Conservation (phyloP, 1,284 basidiomycete species). For the Exobasidium rhododendri region DNA sequence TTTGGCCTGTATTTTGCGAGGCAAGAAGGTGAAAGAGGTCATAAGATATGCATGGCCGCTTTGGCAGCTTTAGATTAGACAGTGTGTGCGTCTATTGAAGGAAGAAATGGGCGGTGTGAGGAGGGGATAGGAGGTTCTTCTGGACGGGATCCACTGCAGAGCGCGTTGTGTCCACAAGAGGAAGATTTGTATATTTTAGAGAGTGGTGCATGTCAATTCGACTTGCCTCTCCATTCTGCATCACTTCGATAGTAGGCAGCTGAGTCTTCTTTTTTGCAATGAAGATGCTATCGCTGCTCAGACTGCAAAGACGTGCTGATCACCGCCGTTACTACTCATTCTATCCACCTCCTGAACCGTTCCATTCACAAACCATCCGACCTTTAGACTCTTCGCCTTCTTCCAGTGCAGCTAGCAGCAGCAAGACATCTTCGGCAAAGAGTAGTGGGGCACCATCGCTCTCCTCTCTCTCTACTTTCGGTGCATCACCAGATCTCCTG, state of each 20-base stretch:
- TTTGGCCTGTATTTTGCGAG: background rate
- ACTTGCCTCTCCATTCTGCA: too few relatives aligned
- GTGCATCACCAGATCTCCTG: constrained; percentile 44
- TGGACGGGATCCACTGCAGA: too few relatives aligned
- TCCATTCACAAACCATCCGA: background rate
- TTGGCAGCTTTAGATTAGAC: too few relatives aligned
- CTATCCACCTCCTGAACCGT: constrained; percentile 19
- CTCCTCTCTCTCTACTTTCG: constrained; percentile 33
- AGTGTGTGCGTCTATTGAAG: too few relatives aligned
- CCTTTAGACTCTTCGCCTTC: background rate
- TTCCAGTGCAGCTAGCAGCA: background rate
- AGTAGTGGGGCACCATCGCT: constrained; percentile 5
- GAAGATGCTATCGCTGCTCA: background rate
- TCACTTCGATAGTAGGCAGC: too few relatives aligned
- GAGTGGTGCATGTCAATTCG: too few relatives aligned
- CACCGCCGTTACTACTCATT: constrained; percentile 7
- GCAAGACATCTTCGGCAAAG: background rate
- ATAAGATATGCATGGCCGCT: background rate
- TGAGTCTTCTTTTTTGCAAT: background rate
- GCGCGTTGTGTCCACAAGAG: too few relatives aligned
- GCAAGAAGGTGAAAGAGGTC: background rate
- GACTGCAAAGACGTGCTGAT: background rate
- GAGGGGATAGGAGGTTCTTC: too few relatives aligned
- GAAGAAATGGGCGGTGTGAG: too few relatives aligned
- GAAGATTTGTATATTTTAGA: too few relatives aligned